phyloP scores from a whole-genome alignment of 225 moss, liverwort and hornwort species.

The Sphagnum contortum region DNA sequence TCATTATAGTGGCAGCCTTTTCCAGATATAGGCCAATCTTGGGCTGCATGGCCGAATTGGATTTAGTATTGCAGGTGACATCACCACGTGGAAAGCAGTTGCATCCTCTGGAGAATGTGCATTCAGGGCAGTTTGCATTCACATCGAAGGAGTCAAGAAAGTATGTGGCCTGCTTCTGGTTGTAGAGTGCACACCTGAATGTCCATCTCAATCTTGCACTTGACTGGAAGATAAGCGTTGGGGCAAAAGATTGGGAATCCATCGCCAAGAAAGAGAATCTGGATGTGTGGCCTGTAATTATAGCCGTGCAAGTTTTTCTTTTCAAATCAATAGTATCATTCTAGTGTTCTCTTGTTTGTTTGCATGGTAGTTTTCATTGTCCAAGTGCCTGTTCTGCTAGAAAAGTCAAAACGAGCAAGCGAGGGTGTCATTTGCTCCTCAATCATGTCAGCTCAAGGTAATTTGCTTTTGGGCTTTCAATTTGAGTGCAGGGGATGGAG shows the following conservation, averaged over 20 bases:
- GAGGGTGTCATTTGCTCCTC: no score
- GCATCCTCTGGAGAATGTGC: slow-evolving; percentile 51
- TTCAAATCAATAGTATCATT: no score
- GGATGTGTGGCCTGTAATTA: slow-evolving; percentile 36
- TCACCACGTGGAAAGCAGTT: slow-evolving; percentile 71
- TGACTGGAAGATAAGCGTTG: slow-evolving; percentile 92
- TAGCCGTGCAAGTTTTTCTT: no score
- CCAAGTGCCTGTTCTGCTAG: no score
- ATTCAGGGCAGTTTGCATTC: slow-evolving; percentile 75
- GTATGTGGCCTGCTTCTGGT: slow-evolving; percentile 90
- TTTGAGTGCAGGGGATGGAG: slow-evolving; percentile 54
- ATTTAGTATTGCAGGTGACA: slow-evolving; percentile 41
- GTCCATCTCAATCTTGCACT: slow-evolving; percentile 44
- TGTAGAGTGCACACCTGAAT: slow-evolving; percentile 27
- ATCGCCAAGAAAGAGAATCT: slow-evolving; percentile 97
- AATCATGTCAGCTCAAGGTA: no score
- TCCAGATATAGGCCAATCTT: no score
- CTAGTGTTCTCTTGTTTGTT: no score
- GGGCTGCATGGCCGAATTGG: no score
- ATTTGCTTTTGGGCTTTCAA: no score
- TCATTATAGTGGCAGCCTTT: no score
- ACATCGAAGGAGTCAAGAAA: slow-evolving; percentile 68
- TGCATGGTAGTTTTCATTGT: no score
- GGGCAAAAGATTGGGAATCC: slow-evolving; percentile 81
- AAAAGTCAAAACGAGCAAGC: no score